A percentile compares a stretch with the other conserved stretches of the same genome.
These are phyloP conservation scores for Cryptococcus floricola DNA, from an alignment of 1,284 basidiomycete genomes.

Conservation along the genomic window DNA sequence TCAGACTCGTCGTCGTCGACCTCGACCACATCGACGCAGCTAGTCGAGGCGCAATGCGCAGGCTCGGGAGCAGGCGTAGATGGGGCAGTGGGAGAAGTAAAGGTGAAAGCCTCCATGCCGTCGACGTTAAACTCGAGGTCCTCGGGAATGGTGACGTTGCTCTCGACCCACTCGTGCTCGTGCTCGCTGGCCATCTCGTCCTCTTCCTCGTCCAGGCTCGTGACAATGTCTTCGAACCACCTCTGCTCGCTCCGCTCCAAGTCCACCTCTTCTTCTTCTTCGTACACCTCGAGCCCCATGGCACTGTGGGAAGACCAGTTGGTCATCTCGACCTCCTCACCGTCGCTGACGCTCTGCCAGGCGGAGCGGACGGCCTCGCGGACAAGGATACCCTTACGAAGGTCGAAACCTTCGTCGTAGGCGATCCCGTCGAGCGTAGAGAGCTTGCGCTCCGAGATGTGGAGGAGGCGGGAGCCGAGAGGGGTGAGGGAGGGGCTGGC, in stretches of 20 bases:
- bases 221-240: slow-evolving; percentile 42
- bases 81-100: slow-evolving; percentile 12
- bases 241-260: slow-evolving; percentile 19
- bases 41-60: not conserved
- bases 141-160: slow-evolving; percentile 20
- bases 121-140: slow-evolving; percentile 24
- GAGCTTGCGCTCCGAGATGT: slow-evolving; percentile 40
- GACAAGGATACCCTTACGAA: slow-evolving; percentile 38
- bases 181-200: slow-evolving; percentile 6
- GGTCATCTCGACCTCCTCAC: slow-evolving; percentile 25
- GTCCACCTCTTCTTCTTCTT: slow-evolving; percentile 41
- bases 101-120: slow-evolving; percentile 26
- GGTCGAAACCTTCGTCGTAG: slow-evolving; percentile 22
- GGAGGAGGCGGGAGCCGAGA: slow-evolving; percentile 38
- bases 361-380: slow-evolving; percentile 39
- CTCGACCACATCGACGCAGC: slow-evolving; percentile 14
- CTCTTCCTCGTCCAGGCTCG: slow-evolving; percentile 30
- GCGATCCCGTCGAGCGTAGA: slow-evolving; percentile 28
- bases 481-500: slow-evolving; percentile 38
- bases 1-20: slow-evolving; percentile 15
- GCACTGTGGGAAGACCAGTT: slow-evolving; percentile 33
- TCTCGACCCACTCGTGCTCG: slow-evolving; percentile 28
- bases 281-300: slow-evolving; percentile 38
- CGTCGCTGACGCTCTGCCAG: slow-evolving; percentile 38
- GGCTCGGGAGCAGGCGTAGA: slow-evolving; percentile 3